A percentile compares a stretch with the other conserved stretches of the same genome.
Evolutionary conservation across 169 alveolate species (phyloP).

Genomic region (Sarcocystis neurona): DNA sequence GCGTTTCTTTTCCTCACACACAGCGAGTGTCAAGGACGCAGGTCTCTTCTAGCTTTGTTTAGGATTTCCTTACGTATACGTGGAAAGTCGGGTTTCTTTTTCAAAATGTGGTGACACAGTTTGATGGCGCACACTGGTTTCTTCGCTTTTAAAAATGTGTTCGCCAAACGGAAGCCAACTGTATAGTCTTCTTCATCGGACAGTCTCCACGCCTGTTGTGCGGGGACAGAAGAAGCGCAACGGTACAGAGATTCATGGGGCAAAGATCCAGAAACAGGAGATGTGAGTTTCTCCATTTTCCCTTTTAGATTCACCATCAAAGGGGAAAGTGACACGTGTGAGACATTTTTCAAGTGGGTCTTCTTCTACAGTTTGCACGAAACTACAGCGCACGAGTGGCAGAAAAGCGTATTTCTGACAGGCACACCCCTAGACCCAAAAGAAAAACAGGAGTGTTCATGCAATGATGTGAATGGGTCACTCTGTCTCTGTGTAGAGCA

Average conservation of each 20-base stretch:
- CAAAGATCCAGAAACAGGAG: neutral
- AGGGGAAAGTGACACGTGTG: neutral
- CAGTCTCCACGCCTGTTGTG: conserved; percentile 38
- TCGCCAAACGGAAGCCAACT: conserved; percentile 20
- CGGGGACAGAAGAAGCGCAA: too few relatives aligned
- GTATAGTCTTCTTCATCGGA: neutral
- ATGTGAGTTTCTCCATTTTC: neutral
- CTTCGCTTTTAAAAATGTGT: neutral
- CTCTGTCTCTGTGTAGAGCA: too few relatives aligned
- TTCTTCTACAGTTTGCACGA: neutral
- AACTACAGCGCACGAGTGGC: too few relatives aligned
- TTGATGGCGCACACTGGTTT: conserved; percentile 8
- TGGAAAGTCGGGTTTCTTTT: conserved; percentile 2
- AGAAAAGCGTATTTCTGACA: too few relatives aligned
- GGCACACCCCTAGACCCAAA: too few relatives aligned
- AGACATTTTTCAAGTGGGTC: neutral
- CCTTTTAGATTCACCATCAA: neutral
- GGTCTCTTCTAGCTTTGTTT: neutral
- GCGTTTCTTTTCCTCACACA: too few relatives aligned
- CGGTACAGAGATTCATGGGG: too few relatives aligned
- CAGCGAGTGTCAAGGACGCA: neutral
- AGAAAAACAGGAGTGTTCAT: too few relatives aligned
- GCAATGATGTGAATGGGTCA: too few relatives aligned
- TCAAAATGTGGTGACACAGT: neutral
- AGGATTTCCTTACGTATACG: conserved; percentile 12